Evolutionary conservation across 2,329 filamentous ascomycete species (phyloP).

Genomic region (Botrytis pseudocinerea): DNA sequence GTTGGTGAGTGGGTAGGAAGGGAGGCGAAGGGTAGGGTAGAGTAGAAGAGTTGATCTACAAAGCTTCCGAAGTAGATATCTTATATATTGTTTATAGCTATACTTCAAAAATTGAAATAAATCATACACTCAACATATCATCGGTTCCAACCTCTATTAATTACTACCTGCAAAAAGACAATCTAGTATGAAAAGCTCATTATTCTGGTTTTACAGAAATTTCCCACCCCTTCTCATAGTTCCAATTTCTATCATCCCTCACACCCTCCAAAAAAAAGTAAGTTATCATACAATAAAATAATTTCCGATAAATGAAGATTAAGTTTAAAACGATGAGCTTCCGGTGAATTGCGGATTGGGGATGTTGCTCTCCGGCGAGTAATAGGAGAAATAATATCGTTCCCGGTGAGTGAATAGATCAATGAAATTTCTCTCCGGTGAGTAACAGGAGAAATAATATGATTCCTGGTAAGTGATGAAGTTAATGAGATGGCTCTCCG

Average conservation of each 20-base stretch:
- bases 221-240: not conserved
- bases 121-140: not conserved
- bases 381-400: no score
- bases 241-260: no score
- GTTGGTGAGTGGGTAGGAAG: not conserved
- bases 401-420: no score
- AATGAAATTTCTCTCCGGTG: no score
- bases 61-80: not conserved
- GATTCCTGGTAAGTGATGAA: not conserved
- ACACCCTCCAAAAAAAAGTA: not conserved
- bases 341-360: not conserved
- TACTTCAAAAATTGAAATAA: not conserved
- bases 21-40: not conserved
- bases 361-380: no score
- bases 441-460: no score
- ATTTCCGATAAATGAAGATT: not conserved
- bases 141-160: not conserved
- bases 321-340: not conserved
- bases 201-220: rapidly evolving
- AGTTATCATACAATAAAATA: not conserved
- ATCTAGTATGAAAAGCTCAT: not conserved
- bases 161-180: not conserved
- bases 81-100: not conserved
- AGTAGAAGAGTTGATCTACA: not conserved
- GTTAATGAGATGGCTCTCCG: no score